These are phyloP conservation scores for Linaria vulgaris DNA, from an alignment of 257 asterid genomes.

Conservation along the genomic window DNA sequence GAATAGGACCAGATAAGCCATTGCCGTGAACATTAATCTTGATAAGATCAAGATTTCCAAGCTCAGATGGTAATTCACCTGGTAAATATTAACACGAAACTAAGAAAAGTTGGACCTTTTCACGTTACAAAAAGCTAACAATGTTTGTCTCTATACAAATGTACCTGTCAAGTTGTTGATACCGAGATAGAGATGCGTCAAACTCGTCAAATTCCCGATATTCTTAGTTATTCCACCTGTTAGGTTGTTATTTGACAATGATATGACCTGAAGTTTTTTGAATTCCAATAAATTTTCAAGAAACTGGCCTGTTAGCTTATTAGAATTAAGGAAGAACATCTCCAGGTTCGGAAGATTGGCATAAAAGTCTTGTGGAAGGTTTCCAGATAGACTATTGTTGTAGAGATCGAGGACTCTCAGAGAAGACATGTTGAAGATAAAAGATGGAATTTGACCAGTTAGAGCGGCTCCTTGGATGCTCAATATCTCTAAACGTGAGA, in stretches of 20 bases:
- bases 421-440: constrained; percentile 26
- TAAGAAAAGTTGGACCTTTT: not conserved
- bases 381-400: no score
- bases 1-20: constrained; percentile 32
- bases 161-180: constrained; percentile 39
- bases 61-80: constrained; percentile 46
- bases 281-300: constrained; percentile 34
- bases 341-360: constrained; percentile 35
- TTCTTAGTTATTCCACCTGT: constrained; percentile 34
- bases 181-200: constrained; percentile 19
- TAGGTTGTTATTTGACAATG: constrained; percentile 32
- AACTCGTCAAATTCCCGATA: constrained; percentile 34
- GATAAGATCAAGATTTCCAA: constrained; percentile 31
- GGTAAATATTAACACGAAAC: not conserved
- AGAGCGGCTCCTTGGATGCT: constrained; percentile 24
- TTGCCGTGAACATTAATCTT: constrained; percentile 19
- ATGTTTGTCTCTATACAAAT: no score
- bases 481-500: constrained; percentile 28
- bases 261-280: constrained; percentile 27
- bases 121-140: not conserved
- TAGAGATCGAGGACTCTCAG: no score
- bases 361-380: constrained; percentile 20
- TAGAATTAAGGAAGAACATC: constrained; percentile 19
- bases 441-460: constrained; percentile 30
- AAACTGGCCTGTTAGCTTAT: constrained; percentile 31